A percentile compares a stretch with the other conserved stretches of the same genome.
Evolutionary conservation across 129 eudicot genomes (phyloP).

Genomic region (Rutidosis leptorrhynchoides): DNA sequence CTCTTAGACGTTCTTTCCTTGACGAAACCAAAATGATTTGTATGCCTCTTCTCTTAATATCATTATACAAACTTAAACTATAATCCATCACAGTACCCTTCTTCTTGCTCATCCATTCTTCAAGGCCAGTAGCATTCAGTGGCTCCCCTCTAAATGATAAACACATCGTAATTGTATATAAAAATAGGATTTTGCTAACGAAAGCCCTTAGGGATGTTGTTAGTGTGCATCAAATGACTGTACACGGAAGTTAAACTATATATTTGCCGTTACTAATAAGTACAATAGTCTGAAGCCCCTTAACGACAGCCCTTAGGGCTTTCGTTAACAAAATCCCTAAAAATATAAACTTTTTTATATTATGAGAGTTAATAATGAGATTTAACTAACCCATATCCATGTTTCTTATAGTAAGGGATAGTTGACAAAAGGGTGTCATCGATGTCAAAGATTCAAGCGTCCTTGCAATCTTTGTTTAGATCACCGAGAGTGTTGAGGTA

Average conservation of each 20-base stretch:
- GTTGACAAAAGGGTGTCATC: constrained; percentile 75
- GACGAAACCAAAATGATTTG: constrained; percentile 61
- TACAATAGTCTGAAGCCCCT: too few relatives aligned
- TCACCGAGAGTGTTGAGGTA: constrained; percentile 50
- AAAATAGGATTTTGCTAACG: too few relatives aligned
- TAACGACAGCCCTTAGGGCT: too few relatives aligned
- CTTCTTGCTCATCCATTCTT: constrained; percentile 61
- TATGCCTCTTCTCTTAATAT: constrained; percentile 51
- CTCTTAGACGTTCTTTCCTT: constrained; percentile 54
- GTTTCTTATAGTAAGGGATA: constrained; percentile 64
- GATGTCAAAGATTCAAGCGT: constrained; percentile 74
- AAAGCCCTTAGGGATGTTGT: too few relatives aligned
- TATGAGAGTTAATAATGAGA: not conserved
- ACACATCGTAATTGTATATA: not conserved
- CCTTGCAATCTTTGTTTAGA: constrained; percentile 52
- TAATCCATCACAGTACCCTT: constrained; percentile 58
- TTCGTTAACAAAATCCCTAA: too few relatives aligned
- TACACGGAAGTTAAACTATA: too few relatives aligned
- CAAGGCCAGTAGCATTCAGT: constrained; percentile 47
- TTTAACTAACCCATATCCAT: constrained; percentile 41
- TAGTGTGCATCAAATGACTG: too few relatives aligned
- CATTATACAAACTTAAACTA: constrained; percentile 42
- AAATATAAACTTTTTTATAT: not conserved
- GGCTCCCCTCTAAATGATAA: constrained; percentile 40
- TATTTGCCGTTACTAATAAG: too few relatives aligned